Evolutionary conservation across 2,329 filamentous ascomycete genomes (phyloP).

Genomic region (Trichoderma sp.): DNA sequence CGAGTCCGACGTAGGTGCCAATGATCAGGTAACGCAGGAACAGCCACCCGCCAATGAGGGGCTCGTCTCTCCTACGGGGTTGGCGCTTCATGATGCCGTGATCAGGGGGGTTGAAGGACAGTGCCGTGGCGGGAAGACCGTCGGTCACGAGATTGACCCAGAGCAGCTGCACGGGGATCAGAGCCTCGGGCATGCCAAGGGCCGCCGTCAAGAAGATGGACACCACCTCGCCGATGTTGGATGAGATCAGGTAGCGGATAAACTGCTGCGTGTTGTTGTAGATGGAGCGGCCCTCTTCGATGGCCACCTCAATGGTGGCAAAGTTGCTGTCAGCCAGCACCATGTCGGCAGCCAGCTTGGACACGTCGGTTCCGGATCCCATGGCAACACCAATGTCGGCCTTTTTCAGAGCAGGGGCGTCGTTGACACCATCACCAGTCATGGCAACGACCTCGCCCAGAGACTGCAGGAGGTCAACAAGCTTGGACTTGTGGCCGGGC

Average conservation of each 20-base stretch:
- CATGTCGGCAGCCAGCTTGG: constrained; percentile 97
- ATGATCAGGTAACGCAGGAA: constrained; percentile 98
- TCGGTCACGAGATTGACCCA: constrained; percentile 99
- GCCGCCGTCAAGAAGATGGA: constrained; percentile 98
- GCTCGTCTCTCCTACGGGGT: constrained; percentile 88
- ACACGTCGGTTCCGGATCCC: constrained; percentile 96
- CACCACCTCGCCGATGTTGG: constrained; percentile 98
- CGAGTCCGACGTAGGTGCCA: constrained; percentile 89
- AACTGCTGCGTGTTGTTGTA: constrained; percentile 99
- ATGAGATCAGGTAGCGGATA: constrained; percentile 98
- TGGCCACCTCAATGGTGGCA: constrained; percentile 91
- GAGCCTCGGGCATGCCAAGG: constrained; percentile 93
- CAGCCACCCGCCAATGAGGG: constrained; percentile 90
- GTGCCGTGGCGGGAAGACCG: constrained; percentile 89
- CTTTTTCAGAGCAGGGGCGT: constrained; percentile 96
- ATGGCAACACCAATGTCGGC: constrained; percentile 98
- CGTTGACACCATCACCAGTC: constrained; percentile 98
- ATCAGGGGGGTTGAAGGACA: constrained; percentile 98
- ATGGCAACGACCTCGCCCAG: constrained; percentile 95
- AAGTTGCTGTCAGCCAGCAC: constrained; percentile 98
- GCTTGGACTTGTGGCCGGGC: constrained; percentile 93
- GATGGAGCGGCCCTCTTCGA: constrained; percentile 96
- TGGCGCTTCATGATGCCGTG: constrained; percentile 95
- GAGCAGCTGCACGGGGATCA: constrained; percentile 94
- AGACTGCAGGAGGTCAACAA: constrained; percentile 94